Conservation (phyloP, 2,329 filamentous ascomycete genomes). For the Madurella fahalii region DNA sequence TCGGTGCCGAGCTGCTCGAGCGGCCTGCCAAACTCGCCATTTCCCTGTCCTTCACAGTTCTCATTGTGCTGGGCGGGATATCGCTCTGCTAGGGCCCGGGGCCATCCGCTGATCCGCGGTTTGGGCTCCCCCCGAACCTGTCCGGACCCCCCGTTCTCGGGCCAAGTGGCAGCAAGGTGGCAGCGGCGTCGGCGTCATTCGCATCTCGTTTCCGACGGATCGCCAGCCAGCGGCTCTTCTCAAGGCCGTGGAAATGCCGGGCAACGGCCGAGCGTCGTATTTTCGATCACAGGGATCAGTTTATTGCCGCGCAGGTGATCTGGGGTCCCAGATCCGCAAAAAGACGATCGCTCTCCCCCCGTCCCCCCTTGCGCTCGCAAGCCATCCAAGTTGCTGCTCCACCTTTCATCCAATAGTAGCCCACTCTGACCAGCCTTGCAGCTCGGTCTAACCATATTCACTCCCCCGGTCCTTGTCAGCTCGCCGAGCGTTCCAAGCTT, state of each 20-base stretch:
- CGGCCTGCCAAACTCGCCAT: too few species aligned
- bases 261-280: conserved; percentile 15
- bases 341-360: conserved; percentile 19
- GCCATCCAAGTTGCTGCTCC: conserved; percentile 13
- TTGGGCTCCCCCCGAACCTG: not conserved
- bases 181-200: not conserved
- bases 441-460: conserved; percentile 16
- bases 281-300: conserved; percentile 26
- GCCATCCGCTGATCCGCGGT: not conserved
- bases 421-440: conserved; percentile 23
- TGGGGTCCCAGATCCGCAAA: conserved; percentile 22
- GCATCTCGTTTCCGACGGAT: conserved; percentile 17
- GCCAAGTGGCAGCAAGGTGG: conserved; percentile 1
- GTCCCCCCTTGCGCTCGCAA: conserved; percentile 14
- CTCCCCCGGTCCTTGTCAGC: conserved; percentile 4
- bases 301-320: conserved; percentile 25
- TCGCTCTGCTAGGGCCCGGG: too few species aligned
- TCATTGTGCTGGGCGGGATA: too few species aligned
- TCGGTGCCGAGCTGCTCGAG: too few species aligned
- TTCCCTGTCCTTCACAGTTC: too few species aligned
- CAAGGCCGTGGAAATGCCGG: conserved; percentile 23
- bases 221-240: conserved; percentile 15
- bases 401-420: conserved; percentile 20
- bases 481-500: conserved; percentile 6
- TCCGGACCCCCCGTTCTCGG: not conserved